Evolutionary conservation across 1,139 yeast genomes (phyloP), one percentile per base, ranked within the genome.

Genomic region (Taphrina confusa): DNA sequence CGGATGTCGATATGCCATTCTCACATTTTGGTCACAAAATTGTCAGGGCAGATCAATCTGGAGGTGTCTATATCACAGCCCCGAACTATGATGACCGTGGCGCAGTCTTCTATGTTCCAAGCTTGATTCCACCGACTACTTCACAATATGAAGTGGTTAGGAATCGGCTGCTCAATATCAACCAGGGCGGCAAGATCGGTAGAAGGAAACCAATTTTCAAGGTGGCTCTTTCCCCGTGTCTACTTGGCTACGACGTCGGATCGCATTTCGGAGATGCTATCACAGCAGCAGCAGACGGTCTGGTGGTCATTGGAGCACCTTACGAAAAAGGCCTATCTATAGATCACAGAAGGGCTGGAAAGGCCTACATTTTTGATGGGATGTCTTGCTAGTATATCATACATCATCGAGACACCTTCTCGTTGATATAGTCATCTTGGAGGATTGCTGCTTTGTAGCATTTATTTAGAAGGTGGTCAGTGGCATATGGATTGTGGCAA

Each of bases 261-360:
- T 30, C 51, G 3, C n/a, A 27, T 3, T 54, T 54, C 16, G 51
- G 58, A 3, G 27, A 23, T n/a, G 36, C 25, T 18, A 20, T 54
- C 16, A 28, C 33, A 11, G 49, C 36, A 11, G 25, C 12, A 18
- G 27, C n/a, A 6, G 28, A 25, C 18, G 45, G 44, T 25, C 34
- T 44, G 3, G 42, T 44, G 9, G 51, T 33, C 3, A 30, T 54
- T 18, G 58, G 58, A 11, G 58, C 58, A 16, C 51, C 58, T 6
- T 27, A 12, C 23, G 40, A 46, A 23, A 3, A 18, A 33, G 58
- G 58, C 16, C 36, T 54, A 25, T 22, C 40, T 18, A 16, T 8
- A 2, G 4, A 9, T n/a, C 30, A 22, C 31, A 34, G 58, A 25
- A 27, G 34, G 22, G 58, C 58, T 25, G 58, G 58, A 25, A 45